A percentile compares a stretch with the other conserved stretches of the same genome.
Conservation (phyloP, 2,329 filamentous ascomycete genomes). For the Ceratocystis eucalypticola region DNA sequence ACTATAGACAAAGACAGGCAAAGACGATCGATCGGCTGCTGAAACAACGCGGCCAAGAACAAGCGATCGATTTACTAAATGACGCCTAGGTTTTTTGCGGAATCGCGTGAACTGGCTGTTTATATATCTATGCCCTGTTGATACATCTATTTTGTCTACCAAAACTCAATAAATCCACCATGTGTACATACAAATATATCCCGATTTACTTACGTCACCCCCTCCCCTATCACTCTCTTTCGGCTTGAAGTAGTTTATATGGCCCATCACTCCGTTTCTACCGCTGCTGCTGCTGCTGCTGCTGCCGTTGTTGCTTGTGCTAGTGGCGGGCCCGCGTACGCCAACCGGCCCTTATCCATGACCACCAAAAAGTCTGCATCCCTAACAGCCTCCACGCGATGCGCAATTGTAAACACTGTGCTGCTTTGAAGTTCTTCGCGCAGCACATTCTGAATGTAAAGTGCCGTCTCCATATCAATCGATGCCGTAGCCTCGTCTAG, state of each 20-base stretch:
- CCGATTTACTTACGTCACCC: background rate
- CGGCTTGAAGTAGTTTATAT: too few species aligned
- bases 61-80: too few species aligned
- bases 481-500: conserved; percentile 53
- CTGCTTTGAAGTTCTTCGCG: conserved; percentile 40
- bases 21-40: too few species aligned
- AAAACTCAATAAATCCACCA: background rate
- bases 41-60: too few species aligned
- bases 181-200: conserved; percentile 3
- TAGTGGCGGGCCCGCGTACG: conserved; percentile 34
- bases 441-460: conserved; percentile 43
- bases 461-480: conserved; percentile 46
- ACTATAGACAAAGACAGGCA: too few species aligned
- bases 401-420: conserved; percentile 54
- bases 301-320: too few species aligned
- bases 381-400: conserved; percentile 48
- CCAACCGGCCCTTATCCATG: conserved; percentile 38
- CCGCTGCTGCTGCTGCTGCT: too few species aligned
- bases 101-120: background rate
- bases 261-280: too few species aligned
- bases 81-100: too few species aligned
- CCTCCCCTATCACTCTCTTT: background rate
- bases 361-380: conserved; percentile 43
- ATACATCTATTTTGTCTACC: conserved; percentile 3
- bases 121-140: background rate